Base-by-base conservation (phyloP, 768 basidiomycete species). In the Lactifluus echinatus region DNA sequence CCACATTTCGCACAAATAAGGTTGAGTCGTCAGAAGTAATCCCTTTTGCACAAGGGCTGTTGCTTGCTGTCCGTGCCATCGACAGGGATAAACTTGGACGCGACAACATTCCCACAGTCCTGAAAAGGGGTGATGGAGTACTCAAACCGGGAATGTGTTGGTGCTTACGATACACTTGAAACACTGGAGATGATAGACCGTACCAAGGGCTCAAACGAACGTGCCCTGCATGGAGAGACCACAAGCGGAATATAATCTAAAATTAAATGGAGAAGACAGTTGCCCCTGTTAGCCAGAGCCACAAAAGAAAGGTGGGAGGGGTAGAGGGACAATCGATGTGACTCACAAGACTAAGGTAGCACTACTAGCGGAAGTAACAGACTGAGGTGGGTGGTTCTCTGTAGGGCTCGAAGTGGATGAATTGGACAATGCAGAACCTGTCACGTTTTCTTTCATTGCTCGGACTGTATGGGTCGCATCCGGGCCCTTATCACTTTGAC, bases 71-170 rank as follows among this genome's bases (percentile, higher is more conserved):
- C 92, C 45, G 83, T 78, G 1, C 92, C 91, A 67, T 98, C 95
- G 66, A 98, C 90, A 19, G 96, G 95, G 72, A 99, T 98, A 76
- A 99, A 99, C 71, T 98, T 99, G 59, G 89, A 89, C 28, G 96
- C 96, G 42, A 99, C 96, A 46, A 97, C 89, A 66, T 88, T 85
- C 64, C 90, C 87, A 67, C 96, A 99, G 69, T 99, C 96, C 95
- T 97, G 48, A 14, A 60, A 34, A 51, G 26, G 54, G 34, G 42
- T 62, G 57, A 40, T 8, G 50, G 21, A 60, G 57, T 52, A 11
- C n/a, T 55, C 39, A 34, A 14, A 47, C 36, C 24, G 60, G 36
- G 40, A 26, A 52, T 40, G 50, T 31, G 48, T 62, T 55, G 56
- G 19, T 24, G 74, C 87, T 63, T 66, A 96, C 95, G 81, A 91